phyloP scores from a whole-genome alignment of 2,329 filamentous ascomycete genomes.

The Penicillium thymicola region DNA sequence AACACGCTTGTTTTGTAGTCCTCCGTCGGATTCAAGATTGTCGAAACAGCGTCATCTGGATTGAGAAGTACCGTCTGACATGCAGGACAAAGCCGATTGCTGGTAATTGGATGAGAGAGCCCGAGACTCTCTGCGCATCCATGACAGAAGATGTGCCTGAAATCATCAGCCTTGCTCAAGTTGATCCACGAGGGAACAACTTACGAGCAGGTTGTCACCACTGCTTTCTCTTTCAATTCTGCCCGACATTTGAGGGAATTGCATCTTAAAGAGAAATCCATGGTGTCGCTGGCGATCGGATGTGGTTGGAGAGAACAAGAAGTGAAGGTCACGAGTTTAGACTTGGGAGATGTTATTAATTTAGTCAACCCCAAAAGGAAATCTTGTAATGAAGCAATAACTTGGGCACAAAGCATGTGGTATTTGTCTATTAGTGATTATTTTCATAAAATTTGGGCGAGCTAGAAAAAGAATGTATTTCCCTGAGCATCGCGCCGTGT shows the following conservation, averaged over 20 bases:
- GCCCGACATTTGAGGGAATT: slow-evolving; percentile 74
- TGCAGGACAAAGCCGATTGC: slow-evolving; percentile 66
- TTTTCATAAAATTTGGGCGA: not conserved
- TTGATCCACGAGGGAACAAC: slow-evolving; percentile 14
- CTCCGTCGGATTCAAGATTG: slow-evolving; percentile 72
- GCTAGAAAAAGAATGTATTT: slow-evolving; percentile 82
- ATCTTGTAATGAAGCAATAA: not conserved
- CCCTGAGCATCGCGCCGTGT: slow-evolving; percentile 80
- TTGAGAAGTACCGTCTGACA: slow-evolving; percentile 67
- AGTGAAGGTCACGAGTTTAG: slow-evolving; percentile 10
- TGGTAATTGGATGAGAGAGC: slow-evolving; percentile 55
- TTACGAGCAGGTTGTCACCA: slow-evolving; percentile 88
- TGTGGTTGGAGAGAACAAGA: slow-evolving; percentile 5
- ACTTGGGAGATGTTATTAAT: not conserved
- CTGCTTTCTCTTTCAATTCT: slow-evolving; percentile 65
- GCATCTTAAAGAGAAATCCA: slow-evolving; percentile 75
- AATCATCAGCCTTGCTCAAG: slow-evolving; percentile 8
- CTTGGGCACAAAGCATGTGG: slow-evolving; percentile 1
- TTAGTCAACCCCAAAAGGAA: not conserved
- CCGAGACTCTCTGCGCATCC: slow-evolving; percentile 66
- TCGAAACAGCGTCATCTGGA: slow-evolving; percentile 70
- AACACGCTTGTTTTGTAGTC: slow-evolving; percentile 87
- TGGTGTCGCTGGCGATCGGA: slow-evolving; percentile 36
- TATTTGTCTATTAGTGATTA: slow-evolving; percentile 15
- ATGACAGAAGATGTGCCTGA: slow-evolving; percentile 80